Evolutionary conservation across 2,329 filamentous ascomycete genomes (phyloP).

Genomic region (Stagonosporopsis vannaccii): DNA sequence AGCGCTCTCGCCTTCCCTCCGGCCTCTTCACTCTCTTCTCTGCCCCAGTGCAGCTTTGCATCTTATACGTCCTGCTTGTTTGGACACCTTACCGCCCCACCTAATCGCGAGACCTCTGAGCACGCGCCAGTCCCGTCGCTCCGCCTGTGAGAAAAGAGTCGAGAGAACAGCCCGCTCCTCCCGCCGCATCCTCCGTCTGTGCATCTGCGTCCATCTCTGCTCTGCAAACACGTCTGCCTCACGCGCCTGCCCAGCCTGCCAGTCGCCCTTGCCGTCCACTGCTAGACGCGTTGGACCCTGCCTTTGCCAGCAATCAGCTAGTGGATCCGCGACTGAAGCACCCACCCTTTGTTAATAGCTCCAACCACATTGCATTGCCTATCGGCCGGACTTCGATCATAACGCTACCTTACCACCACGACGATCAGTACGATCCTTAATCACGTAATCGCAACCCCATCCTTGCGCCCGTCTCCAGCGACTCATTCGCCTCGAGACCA

Average conservation of each 20-base stretch:
- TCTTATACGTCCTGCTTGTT: constrained; percentile 45
- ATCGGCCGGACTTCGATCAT: constrained; percentile 48
- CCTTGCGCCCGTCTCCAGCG: constrained; percentile 29
- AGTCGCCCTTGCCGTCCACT: constrained; percentile 28
- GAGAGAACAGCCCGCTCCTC: constrained; percentile 33
- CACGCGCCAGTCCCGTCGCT: constrained; percentile 50
- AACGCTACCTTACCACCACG: constrained; percentile 37
- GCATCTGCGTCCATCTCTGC: constrained; percentile 24
- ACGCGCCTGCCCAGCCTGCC: constrained; percentile 19
- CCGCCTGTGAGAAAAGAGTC: constrained; percentile 34
- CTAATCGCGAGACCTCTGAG: constrained; percentile 44
- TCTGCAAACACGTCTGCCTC: constrained; percentile 16
- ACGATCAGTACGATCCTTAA: constrained; percentile 51
- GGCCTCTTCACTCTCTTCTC: constrained; percentile 62
- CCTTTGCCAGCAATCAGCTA: constrained; percentile 12
- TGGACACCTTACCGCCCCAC: constrained; percentile 32
- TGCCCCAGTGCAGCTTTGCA: constrained; percentile 44
- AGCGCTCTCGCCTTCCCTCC: constrained; percentile 58
- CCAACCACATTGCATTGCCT: constrained; percentile 47
- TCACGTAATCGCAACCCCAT: constrained; percentile 46
- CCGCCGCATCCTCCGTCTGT: constrained; percentile 32
- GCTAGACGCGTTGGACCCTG: constrained; percentile 25
- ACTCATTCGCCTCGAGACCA: constrained; percentile 24
- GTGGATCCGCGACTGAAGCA: constrained; percentile 28
- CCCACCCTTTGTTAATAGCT: constrained; percentile 46